These are phyloP conservation scores for Luzula sylvatica DNA, from an alignment of 176 grass and related monocot species.

Conservation along the genomic window DNA sequence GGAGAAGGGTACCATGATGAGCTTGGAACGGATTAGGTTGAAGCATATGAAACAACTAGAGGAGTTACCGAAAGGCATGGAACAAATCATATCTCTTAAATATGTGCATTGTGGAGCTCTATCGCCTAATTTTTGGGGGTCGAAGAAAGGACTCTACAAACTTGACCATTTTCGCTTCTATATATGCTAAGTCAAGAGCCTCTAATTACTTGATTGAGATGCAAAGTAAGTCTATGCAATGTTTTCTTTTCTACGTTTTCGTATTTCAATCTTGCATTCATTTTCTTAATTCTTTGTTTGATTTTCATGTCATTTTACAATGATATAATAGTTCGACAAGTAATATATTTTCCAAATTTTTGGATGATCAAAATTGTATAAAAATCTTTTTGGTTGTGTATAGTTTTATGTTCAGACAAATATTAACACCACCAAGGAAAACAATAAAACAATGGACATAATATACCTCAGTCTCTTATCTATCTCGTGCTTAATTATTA, in stretches of 20 bases:
- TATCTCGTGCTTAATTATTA: too few species aligned
- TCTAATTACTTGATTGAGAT: not conserved
- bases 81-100: slow-evolving; percentile 3
- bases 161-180: not conserved
- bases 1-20: slow-evolving; percentile 21
- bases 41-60: not conserved
- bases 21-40: not conserved
- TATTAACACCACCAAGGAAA: too few species aligned
- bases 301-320: too few species aligned
- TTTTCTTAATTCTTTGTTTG: too few species aligned
- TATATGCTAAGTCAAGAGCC: not conserved
- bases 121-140: not conserved
- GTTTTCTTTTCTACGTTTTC: not conserved
- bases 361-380: too few species aligned
- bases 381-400: too few species aligned
- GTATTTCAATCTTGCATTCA: not conserved
- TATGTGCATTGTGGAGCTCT: not conserved
- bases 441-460: too few species aligned
- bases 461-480: too few species aligned
- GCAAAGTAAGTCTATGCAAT: not conserved
- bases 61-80: slow-evolving; percentile 17
- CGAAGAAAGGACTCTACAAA: not conserved
- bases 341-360: too few species aligned
- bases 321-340: too few species aligned
- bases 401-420: too few species aligned